Evolutionary conservation across 345 rosid genomes (phyloP), one percentile per base, ranked within the genome.

Genomic region (Erucastrum elatum): DNA sequence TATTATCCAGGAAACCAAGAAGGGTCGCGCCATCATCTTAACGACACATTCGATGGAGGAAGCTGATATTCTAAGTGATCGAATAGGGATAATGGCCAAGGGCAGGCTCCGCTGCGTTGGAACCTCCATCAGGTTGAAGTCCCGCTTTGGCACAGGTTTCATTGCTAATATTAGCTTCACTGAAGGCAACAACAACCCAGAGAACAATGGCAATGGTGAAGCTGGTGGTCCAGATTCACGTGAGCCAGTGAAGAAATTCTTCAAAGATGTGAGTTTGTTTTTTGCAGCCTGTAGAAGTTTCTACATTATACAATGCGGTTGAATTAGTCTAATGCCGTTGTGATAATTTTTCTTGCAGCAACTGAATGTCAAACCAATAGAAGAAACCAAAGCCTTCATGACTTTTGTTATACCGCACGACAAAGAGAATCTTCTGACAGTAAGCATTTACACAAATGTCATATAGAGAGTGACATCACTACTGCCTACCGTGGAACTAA

Each of bases 11-110:
- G 80, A 82, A 75, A 87, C 97, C 15, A 92, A 94, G 82, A 88
- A 87, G 82, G 98, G 95, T 0, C 93, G 94, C 6, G 93, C 93
- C 71, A 91, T 94, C 80, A 75, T 94, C 65, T 75, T 92, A 60
- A 94, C 95, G 5, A 94, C 98, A 8, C 97, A 94, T 87, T 94
- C 98, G 1, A 89, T 90, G 97, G 98, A 94, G 81, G 97, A 94
- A 85, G 97, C 97, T 46, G 98, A 89, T 75, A 87, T 91, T 62
- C 75, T 94, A 67, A 86, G 98, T 83, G 98, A 94, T 81, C 91
- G 93, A 35, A 92, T 92, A 46, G 92, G 92, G 75, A 94, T 92
- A 62, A 90, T 94, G 98, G 97, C 97, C 66, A 92, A 92, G 89
- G 98, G 97, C 46, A 84, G 92, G 82, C 94, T 94, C 59, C 89